These are phyloP conservation scores for Cyclotella sp. DNA, from an alignment of 108 stramenopile species.

Conservation along the genomic window DNA sequence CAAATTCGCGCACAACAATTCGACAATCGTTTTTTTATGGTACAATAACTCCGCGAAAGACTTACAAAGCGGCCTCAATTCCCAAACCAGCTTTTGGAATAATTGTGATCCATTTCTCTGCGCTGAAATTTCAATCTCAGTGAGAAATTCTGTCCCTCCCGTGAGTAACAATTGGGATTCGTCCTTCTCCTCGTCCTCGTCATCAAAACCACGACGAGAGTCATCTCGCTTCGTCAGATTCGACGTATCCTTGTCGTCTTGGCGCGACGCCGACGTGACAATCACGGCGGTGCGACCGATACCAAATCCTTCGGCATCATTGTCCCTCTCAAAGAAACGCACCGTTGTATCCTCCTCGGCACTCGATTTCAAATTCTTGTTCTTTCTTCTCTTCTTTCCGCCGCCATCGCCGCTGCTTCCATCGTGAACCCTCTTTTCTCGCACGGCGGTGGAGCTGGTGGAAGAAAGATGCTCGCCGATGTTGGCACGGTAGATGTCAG, in stretches of 20 bases:
- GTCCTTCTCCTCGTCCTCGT: slow-evolving; percentile 39
- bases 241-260: slow-evolving; percentile 5
- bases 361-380: slow-evolving; percentile 5
- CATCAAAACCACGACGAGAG: slow-evolving; percentile 15
- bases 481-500: slow-evolving; percentile 84
- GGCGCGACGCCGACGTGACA: slow-evolving; percentile 27
- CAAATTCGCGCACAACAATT: slow-evolving; percentile 66
- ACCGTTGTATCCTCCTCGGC: slow-evolving; percentile 19
- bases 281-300: slow-evolving; percentile 54
- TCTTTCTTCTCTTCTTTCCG: slow-evolving; percentile 40
- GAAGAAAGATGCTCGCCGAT: slow-evolving; percentile 57
- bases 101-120: slow-evolving; percentile 86
- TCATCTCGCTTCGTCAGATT: slow-evolving; percentile 21
- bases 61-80: slow-evolving; percentile 72
- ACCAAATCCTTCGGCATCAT: slow-evolving; percentile 46
- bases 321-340: slow-evolving; percentile 48
- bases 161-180: slow-evolving; percentile 33
- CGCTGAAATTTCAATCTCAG: slow-evolving; percentile 76
- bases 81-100: slow-evolving; percentile 67
- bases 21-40: slow-evolving; percentile 69
- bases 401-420: slow-evolving; percentile 12
- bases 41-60: slow-evolving; percentile 85
- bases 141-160: slow-evolving; percentile 65
- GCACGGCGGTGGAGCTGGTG: slow-evolving; percentile 64
- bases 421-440: slow-evolving; percentile 82